Percentiles rank a stretch among this genome's conserved stretches.
Evolutionary conservation across 2,329 filamentous ascomycete species (phyloP).

Genomic region (Neonectria sp.): DNA sequence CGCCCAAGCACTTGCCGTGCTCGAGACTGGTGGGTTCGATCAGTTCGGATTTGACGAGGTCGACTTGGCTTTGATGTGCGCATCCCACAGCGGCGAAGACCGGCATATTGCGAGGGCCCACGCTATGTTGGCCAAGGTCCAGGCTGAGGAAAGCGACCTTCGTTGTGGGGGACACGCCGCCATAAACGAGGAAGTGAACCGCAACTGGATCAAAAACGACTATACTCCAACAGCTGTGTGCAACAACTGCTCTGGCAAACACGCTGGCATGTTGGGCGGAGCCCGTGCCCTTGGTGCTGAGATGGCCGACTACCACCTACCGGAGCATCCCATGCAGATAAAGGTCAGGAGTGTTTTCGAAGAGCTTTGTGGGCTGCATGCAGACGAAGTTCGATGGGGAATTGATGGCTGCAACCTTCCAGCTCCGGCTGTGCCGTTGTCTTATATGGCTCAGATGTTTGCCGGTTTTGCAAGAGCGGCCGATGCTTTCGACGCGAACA

Average conservation of each 20-base stretch:
- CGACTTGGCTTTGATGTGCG: slow-evolving; percentile 63
- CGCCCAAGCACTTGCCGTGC: slow-evolving; percentile 59
- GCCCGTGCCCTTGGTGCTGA: slow-evolving; percentile 53
- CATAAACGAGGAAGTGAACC: slow-evolving; percentile 54
- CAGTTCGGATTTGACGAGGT: slow-evolving; percentile 54
- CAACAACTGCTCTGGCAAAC: slow-evolving; percentile 66
- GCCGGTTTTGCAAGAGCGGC: slow-evolving; percentile 55
- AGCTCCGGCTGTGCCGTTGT: slow-evolving; percentile 59
- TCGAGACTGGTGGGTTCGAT: slow-evolving; percentile 58
- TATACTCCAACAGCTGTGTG: slow-evolving; percentile 55
- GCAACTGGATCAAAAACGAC: slow-evolving; percentile 56
- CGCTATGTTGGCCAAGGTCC: slow-evolving; percentile 55
- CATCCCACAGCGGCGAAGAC: slow-evolving; percentile 62
- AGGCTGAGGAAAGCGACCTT: slow-evolving; percentile 54
- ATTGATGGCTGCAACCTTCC: slow-evolving; percentile 65
- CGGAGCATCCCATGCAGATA: slow-evolving; percentile 56
- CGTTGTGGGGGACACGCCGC: slow-evolving; percentile 60
- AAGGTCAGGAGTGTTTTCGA: slow-evolving; percentile 55
- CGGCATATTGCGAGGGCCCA: slow-evolving; percentile 56
- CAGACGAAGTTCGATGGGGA: slow-evolving; percentile 56
- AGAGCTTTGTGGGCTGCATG: slow-evolving; percentile 51
- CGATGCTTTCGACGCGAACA: slow-evolving; percentile 23
- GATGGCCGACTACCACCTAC: slow-evolving; percentile 53
- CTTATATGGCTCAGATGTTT: slow-evolving; percentile 53
- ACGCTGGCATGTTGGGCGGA: slow-evolving; percentile 63